Conservation (phyloP, 2,329 filamentous ascomycete genomes). For the Aspergillus persii region DNA sequence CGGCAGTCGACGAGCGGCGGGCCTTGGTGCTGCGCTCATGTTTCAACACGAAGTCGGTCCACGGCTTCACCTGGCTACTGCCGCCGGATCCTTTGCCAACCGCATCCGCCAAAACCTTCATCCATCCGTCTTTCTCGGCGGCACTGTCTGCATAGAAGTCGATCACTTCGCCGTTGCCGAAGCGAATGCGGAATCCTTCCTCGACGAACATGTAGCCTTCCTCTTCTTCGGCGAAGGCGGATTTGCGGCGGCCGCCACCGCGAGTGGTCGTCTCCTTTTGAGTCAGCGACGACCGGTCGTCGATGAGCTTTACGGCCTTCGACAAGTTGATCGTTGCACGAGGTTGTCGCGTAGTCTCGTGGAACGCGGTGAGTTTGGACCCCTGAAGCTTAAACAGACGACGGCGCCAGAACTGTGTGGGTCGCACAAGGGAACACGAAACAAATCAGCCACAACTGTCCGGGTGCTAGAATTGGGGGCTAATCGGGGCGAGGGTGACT, state of each 20-base stretch:
- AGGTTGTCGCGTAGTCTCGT: conserved; percentile 91
- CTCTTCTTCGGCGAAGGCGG: conserved; percentile 95
- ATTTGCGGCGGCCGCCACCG: conserved; percentile 78
- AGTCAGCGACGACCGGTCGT: conserved; percentile 79
- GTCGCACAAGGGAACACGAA: background rate
- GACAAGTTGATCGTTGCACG: conserved; percentile 94
- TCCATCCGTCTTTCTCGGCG: conserved; percentile 89
- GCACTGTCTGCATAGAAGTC: conserved; percentile 95
- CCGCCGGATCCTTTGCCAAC: conserved; percentile 55
- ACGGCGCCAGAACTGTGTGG: conserved; percentile 83
- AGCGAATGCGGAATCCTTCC: conserved; percentile 97
- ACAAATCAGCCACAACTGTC: conserved; percentile 7
- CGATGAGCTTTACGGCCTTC: conserved; percentile 89
- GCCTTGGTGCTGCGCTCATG: conserved; percentile 41
- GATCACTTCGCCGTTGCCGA: conserved; percentile 96
- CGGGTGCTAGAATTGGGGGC: no score
- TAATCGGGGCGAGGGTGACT: conserved; percentile 43
- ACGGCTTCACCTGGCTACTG: conserved; percentile 51
- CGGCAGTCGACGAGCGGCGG: conserved; percentile 21
- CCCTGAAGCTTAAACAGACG: conserved; percentile 95
- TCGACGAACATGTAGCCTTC: conserved; percentile 99
- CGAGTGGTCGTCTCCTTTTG: conserved; percentile 79
- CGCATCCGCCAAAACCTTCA: conserved; percentile 76
- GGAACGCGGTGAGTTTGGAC: conserved; percentile 88
- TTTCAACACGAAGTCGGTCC: conserved; percentile 60